Evolutionary conservation across 2,329 filamentous ascomycete genomes (phyloP), one percentile per base, ranked within the genome.

Genomic region (Xylaria sp.): DNA sequence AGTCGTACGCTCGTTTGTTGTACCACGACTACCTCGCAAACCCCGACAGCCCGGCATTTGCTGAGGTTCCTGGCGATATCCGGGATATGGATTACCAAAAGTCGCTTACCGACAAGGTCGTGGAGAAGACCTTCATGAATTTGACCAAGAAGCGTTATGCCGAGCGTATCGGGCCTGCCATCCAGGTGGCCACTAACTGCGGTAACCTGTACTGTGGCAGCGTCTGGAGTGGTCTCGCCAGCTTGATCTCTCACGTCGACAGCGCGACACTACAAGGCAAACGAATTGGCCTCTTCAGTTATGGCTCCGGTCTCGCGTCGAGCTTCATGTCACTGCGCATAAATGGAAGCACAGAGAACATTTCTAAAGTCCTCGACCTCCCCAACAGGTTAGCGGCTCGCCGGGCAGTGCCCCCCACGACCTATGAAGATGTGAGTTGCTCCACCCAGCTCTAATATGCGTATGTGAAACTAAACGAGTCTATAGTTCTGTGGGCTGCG

Each of bases 61-160:
- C 85, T 63, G 90, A 92, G 67, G 90, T 94, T 37, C 85, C 91
- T 54, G 83, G 88, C 41, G 91, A 93, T 78, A 80, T 94, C 64
- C 87, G 88, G 66, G 89, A 92, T 71, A 83, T 95, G 78, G 88
- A 91, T 74, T 94, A 94, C 78, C 82, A 89, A 73, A 87, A 89
- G 79, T 94, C 91, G 3, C 79, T 95, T 70, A 87, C 86, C 64
- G 91, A 95, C 82, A 93, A 92, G 83, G 85, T 83, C 54, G 85
- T 95, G 38, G 91, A 95, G 83, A 95, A 94, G 87, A 89, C 89
- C 65, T 95, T 95, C 77, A 91, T 95, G 89, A 83, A 75, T 60
- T 83, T 94, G 70, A 89, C 89, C 76, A 94, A 95, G 87, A 93
- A 93, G 85, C 86, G 86, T 70, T 94, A 91, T 80, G 85, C 87